Evolutionary conservation across 805 yeast species (phyloP).

Genomic region (Wickerhamiella australiensis): DNA sequence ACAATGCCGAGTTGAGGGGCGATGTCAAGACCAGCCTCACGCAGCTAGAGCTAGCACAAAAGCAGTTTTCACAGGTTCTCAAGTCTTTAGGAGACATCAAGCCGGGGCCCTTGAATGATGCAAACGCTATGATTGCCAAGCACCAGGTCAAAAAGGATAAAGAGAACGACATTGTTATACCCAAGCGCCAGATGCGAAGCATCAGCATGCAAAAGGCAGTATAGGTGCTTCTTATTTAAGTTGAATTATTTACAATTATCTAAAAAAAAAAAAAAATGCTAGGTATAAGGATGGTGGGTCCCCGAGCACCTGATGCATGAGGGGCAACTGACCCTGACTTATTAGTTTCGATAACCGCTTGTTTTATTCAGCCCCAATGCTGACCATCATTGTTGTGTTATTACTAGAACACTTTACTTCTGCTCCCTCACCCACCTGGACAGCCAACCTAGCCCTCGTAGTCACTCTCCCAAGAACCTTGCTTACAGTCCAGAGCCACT

Average conservation of each 20-base stretch:
- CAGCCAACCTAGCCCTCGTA: no score
- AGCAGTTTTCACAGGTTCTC: slow-evolving; percentile 17
- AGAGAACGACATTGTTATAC: slow-evolving; percentile 19
- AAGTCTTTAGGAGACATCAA: slow-evolving; percentile 16
- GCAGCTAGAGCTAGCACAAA: slow-evolving; percentile 17
- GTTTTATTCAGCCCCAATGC: no score
- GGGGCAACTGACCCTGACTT: no score
- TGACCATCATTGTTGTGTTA: no score
- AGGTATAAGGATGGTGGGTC: no score
- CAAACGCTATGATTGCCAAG: slow-evolving; percentile 13
- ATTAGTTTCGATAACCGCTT: no score
- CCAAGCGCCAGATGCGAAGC: slow-evolving; percentile 23
- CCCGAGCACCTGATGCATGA: no score
- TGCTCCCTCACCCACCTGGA: no score
- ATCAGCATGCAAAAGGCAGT: slow-evolving; percentile 15
- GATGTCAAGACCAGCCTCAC: slow-evolving; percentile 17
- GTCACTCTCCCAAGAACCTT: not conserved
- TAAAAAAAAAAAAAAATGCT: not conserved
- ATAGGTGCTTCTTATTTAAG: not conserved
- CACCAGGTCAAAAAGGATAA: slow-evolving; percentile 15
- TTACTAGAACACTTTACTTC: no score
- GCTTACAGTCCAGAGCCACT: not conserved
- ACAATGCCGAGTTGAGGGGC: slow-evolving; percentile 15
- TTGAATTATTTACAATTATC: not conserved
- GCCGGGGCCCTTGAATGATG: slow-evolving; percentile 17